Evolutionary conservation across 2,329 filamentous ascomycete genomes (phyloP).

Genomic region (Pseudonectria buxi): DNA sequence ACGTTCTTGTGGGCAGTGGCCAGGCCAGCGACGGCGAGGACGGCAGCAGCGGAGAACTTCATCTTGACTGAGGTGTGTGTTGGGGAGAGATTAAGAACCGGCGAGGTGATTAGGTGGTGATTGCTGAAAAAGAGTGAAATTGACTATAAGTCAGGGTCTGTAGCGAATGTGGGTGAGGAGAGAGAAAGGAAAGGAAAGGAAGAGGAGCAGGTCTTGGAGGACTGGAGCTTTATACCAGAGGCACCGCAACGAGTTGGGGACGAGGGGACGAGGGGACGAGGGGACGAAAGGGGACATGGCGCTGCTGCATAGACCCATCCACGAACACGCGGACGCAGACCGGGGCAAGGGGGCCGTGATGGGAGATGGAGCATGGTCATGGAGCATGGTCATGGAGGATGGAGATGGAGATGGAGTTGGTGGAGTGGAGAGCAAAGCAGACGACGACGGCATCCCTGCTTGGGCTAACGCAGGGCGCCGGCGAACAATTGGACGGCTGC

Average conservation of each 20-base stretch:
- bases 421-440: too few species aligned
- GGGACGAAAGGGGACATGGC: too few species aligned
- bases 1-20: slow-evolving; percentile 42
- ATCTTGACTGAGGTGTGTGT: slow-evolving; percentile 54
- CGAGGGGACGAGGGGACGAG: too few species aligned
- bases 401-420: neutral
- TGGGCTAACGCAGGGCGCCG: too few species aligned
- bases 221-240: slow-evolving; percentile 43
- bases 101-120: slow-evolving; percentile 28
- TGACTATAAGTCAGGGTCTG: slow-evolving; percentile 48
- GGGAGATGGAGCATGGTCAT: slow-evolving; percentile 1
- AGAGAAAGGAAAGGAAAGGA: slow-evolving; percentile 27
- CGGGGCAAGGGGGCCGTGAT: too few species aligned
- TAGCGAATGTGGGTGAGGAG: slow-evolving; percentile 40
- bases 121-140: slow-evolving; percentile 29
- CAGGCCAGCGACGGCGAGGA: slow-evolving; percentile 46
- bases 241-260: neutral
- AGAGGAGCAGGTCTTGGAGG: slow-evolving; percentile 30
- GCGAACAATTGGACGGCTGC: too few species aligned
- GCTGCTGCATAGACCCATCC: too few species aligned
- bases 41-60: slow-evolving; percentile 53
- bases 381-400: neutral
- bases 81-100: slow-evolving; percentile 34
- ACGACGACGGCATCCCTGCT: too few species aligned
- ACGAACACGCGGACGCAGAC: slow-evolving; percentile 6